Percentiles rank a stretch among this genome's conserved stretches.
Conservation (phyloP, 2,329 filamentous ascomycete species). For the Pleurostoma richardsiae region DNA sequence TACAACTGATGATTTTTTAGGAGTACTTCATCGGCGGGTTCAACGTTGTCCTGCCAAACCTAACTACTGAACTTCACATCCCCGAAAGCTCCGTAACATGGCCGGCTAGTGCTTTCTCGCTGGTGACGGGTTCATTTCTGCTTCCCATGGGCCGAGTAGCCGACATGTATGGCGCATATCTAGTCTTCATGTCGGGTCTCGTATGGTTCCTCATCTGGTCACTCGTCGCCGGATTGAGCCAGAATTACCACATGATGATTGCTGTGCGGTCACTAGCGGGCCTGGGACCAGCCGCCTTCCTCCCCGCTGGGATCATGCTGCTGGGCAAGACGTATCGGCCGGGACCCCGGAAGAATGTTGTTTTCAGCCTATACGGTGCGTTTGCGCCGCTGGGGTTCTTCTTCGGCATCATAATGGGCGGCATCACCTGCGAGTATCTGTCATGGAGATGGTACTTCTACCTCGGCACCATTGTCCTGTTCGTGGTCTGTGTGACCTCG, state of each 20-base stretch:
- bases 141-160: slow-evolving; percentile 58
- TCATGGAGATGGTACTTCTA: slow-evolving; percentile 68
- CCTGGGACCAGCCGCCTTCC: slow-evolving; percentile 65
- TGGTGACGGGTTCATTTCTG: slow-evolving; percentile 50
- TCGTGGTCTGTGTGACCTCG: slow-evolving; percentile 40
- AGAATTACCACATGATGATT: slow-evolving; percentile 65
- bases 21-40: slow-evolving; percentile 79
- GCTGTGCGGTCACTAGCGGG: slow-evolving; percentile 71
- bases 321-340: slow-evolving; percentile 65
- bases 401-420: slow-evolving; percentile 62
- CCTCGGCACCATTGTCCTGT: slow-evolving; percentile 44
- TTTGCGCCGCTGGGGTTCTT: slow-evolving; percentile 56
- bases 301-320: slow-evolving; percentile 65
- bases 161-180: slow-evolving; percentile 59
- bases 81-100: slow-evolving; percentile 55
- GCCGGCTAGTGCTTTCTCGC: slow-evolving; percentile 57
- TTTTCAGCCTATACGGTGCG: slow-evolving; percentile 55
- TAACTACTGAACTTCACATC: slow-evolving; percentile 59
- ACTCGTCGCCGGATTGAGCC: slow-evolving; percentile 64
- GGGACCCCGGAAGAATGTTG: slow-evolving; percentile 65
- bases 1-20: slow-evolving; percentile 18
- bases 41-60: slow-evolving; percentile 63
- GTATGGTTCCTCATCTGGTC: slow-evolving; percentile 66
- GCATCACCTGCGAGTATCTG: slow-evolving; percentile 54
- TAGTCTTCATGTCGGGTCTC: slow-evolving; percentile 54